Evolutionary conservation across 2,329 filamentous ascomycete species (phyloP), one percentile per base, ranked within the genome.

Genomic region (Fusarium acutatum): DNA sequence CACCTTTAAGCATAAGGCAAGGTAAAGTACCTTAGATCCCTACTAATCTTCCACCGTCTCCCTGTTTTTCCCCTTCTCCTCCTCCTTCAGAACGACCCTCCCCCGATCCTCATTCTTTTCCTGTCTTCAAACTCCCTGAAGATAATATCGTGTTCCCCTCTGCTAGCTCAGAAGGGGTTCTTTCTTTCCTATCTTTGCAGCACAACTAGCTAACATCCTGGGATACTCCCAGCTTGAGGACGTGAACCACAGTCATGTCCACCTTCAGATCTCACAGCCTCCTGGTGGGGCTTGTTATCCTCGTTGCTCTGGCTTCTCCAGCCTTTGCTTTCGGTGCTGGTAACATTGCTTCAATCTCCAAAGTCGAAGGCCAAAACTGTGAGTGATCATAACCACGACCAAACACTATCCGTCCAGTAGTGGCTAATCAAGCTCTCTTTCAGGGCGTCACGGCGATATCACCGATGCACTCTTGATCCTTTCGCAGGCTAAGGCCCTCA

Each of bases 401-500:
- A 49, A 44, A 52, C 54, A 32, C n/a, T 18, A 6, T n/a, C 26
- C 7, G 11, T 17, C 34, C 11, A n/a, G 34, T 7, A 54, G 22
- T 44, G 56, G 47, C 70, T 74, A 65, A 73, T 56, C 53, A 50
- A 64, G 30, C 26, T 59, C 57, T 37, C 60, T 40, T 40, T 34
- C 18, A 92, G 89, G 92, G 92, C 92, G 93, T 75, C 93, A 96
- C 88, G 93, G 93, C 79, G 95, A 98, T 82, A 97, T 98, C 79
- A 95, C 97, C 86, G 95, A 98, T 85, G 92, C 93, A 38, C 90
- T 97, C 62, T 89, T 97, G 67, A 91, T 89, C 68, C 86, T 97
- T 34, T 83, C 91, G 52, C 87, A 88, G 83, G 87, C 87, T 58
- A 84, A 81, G 52, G 85, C 84, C 75, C 82, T 86, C 69, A 85